A percentile compares a stretch with the other conserved stretches of the same genome.
Evolutionary conservation across 1,284 basidiomycete species (phyloP).

Genomic region (Apiotrichum montevideense): DNA sequence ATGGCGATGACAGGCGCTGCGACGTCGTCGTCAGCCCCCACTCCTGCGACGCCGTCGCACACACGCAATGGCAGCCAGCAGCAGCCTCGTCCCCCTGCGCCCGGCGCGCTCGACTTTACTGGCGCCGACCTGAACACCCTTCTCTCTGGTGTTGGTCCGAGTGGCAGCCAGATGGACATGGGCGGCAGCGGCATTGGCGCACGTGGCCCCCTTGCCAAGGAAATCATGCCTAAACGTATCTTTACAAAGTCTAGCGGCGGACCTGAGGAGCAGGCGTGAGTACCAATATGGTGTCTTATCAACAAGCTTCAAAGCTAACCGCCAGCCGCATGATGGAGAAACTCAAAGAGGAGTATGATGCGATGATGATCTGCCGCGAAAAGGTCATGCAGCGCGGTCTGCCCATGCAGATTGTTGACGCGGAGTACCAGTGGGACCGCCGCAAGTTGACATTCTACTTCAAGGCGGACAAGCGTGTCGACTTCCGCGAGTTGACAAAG

Average conservation of each 20-base stretch:
- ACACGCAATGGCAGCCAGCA: slow-evolving; percentile 13
- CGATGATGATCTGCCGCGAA: slow-evolving; percentile 78
- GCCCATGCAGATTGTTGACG: slow-evolving; percentile 96
- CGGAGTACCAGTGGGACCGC: slow-evolving; percentile 97
- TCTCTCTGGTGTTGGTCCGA: slow-evolving; percentile 36
- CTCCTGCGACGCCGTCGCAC: slow-evolving; percentile 1
- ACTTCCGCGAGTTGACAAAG: slow-evolving; percentile 78
- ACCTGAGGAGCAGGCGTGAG: slow-evolving; percentile 72
- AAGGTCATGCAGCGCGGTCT: slow-evolving; percentile 88
- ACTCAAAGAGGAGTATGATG: slow-evolving; percentile 84
- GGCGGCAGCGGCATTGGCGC: slow-evolving; percentile 27
- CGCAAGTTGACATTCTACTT: slow-evolving; percentile 98
- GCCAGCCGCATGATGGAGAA: slow-evolving; percentile 67
- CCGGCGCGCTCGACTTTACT: slow-evolving; percentile 24
- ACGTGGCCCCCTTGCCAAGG: slow-evolving; percentile 54
- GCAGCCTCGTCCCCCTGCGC: slow-evolving; percentile 11
- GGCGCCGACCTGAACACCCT: slow-evolving; percentile 35
- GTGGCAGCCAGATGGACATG: slow-evolving; percentile 34
- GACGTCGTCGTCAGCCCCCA: background rate
- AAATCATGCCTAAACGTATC: slow-evolving; percentile 94
- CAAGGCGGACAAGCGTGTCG: slow-evolving; percentile 88
- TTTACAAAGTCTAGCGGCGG: slow-evolving; percentile 77
- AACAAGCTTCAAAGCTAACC: background rate
- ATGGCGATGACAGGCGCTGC: slow-evolving; percentile 40
- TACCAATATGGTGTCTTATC: slow-evolving; percentile 4